A percentile compares a stretch with the other conserved stretches of the same genome.
These are phyloP conservation scores for Eucalyptus albens DNA, from an alignment of 345 rosid genomes.

Conservation along the genomic window DNA sequence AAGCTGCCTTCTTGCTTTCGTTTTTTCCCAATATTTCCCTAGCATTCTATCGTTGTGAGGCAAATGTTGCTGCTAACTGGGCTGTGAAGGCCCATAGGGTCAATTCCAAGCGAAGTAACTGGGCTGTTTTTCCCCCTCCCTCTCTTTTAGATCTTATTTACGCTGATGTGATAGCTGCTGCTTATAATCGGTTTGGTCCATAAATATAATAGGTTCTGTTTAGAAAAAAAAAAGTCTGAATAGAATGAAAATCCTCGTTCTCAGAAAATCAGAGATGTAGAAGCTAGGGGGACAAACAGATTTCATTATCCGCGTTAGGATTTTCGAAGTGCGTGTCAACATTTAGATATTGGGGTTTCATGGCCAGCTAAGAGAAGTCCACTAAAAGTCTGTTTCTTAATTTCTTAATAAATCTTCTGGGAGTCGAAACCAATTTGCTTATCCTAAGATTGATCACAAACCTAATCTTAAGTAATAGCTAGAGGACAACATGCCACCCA, in stretches of 20 bases:
- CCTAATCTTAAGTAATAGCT: neutral
- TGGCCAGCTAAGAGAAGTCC: neutral
- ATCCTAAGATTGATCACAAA: neutral
- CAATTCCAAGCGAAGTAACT: no score
- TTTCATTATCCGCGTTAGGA: neutral
- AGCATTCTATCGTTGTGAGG: no score
- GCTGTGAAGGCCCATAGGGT: no score
- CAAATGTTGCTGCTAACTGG: no score
- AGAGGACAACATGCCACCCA: neutral
- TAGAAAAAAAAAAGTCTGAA: neutral
- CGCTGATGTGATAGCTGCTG: no score
- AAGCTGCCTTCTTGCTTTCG: no score
- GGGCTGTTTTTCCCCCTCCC: no score
- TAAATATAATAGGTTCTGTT: no score
- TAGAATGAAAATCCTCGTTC: neutral
- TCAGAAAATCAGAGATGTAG: neutral
- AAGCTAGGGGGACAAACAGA: neutral
- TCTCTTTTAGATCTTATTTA: no score
- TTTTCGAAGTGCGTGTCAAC: neutral
- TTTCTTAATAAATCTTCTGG: neutral
- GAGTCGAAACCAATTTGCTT: neutral
- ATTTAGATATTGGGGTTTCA: neutral
- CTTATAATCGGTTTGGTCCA: no score
- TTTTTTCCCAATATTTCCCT: no score
- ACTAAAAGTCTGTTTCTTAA: neutral